Evolutionary conservation across 2,329 filamentous ascomycete genomes (phyloP), one percentile per base, ranked within the genome.

Genomic region (Myriosclerotinia curreyana): DNA sequence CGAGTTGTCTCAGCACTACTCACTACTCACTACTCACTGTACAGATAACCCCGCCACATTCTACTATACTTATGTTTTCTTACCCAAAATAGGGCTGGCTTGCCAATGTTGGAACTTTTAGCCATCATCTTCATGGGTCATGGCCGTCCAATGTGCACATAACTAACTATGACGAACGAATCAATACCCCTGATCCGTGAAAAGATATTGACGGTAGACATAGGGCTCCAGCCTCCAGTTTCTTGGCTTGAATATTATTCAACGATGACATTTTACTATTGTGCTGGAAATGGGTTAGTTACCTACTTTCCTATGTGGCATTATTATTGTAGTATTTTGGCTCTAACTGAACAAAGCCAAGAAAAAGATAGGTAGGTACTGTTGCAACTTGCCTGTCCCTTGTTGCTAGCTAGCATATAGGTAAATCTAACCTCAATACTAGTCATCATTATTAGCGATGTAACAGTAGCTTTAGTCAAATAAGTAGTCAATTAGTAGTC

Each of bases 151-250:
- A n/a, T n/a, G n/a, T n/a, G n/a, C n/a, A n/a, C n/a, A n/a, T n/a
- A n/a, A n/a, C 15, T 34, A n/a, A 59, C n/a, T 28, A 53, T 54
- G 48, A 28, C 25, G 17, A 49, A 28, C n/a, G 42, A 49, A 62
- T 62, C 60, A 62, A 36, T 25, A 38, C 31, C 52, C 42, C 17
- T 56, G 22, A 54, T 56, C 42, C 15, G 25, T 28, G 17, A 17
- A 25, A 31, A 36, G 56, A 56, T 34, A 40, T 46, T 34, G 54
- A 15, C 25, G 25, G 51, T 63, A 49, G 44, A 49, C 53, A 59
- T 59, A 51, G 44, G 51, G 61, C 61, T 58, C 61, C 52, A 63
- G 61, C 61, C 61, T 63, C 44, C 42, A 56, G 58, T 55, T 51
- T 25, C n/a, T n/a, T n/a, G n/a, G n/a, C n/a, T n/a, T n/a, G n/a